phyloP scores from a whole-genome alignment of 2,329 filamentous ascomycete genomes.

The Talaromyces sp. region DNA sequence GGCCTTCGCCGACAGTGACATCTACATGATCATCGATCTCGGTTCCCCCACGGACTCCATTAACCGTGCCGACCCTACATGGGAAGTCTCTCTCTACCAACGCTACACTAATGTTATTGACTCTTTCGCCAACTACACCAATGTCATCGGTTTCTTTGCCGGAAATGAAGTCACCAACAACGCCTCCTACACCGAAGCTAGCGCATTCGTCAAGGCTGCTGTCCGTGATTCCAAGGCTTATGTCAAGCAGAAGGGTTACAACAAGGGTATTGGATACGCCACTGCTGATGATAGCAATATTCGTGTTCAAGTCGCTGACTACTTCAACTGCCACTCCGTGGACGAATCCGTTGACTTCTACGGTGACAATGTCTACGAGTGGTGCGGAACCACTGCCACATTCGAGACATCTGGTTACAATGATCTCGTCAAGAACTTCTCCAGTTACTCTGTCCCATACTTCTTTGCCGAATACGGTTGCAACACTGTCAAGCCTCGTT shows the following conservation, averaged over 20 bases:
- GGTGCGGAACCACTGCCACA: constrained; percentile 81
- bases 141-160: constrained; percentile 95
- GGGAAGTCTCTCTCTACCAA: constrained; percentile 71
- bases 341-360: constrained; percentile 82
- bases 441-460: constrained; percentile 81
- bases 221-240: constrained; percentile 94
- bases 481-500: constrained; percentile 67
- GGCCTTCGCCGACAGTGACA: constrained; percentile 73
- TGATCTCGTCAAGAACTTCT: constrained; percentile 78
- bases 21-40: constrained; percentile 92
- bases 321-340: constrained; percentile 82
- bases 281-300: constrained; percentile 88
- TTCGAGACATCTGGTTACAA: constrained; percentile 74
- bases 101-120: constrained; percentile 85
- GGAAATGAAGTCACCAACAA: constrained; percentile 96
- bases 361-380: constrained; percentile 99
- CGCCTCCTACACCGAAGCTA: constrained; percentile 80
- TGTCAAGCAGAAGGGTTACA: constrained; percentile 74
- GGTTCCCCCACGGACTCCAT: constrained; percentile 78
- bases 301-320: constrained; percentile 74
- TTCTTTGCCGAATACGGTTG: constrained; percentile 99
- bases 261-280: constrained; percentile 90
- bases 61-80: constrained; percentile 70
- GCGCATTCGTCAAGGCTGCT: constrained; percentile 94
- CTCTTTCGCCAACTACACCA: constrained; percentile 72